Percentiles rank a stretch among this genome's conserved stretches.
Conservation (phyloP, 2,329 filamentous ascomycete genomes). For the Fusarium haematococcum region DNA sequence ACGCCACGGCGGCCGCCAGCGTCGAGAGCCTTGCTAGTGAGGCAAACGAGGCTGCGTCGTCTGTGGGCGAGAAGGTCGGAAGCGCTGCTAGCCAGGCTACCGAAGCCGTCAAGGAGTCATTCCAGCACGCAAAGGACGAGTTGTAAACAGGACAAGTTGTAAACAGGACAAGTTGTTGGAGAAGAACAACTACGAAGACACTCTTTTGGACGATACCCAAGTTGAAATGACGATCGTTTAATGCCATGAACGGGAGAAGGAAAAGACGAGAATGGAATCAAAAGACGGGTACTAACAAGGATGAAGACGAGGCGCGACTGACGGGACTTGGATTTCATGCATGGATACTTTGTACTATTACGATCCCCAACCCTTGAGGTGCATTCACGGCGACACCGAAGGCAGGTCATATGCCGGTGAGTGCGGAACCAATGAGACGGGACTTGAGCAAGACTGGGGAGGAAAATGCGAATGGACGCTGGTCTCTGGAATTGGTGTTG, state of each 20-base stretch:
- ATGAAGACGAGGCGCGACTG: constrained; percentile 26
- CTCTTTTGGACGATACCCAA: constrained; percentile 47
- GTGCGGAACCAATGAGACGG: neutral
- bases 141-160: constrained; percentile 43
- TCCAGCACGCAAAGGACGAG: constrained; percentile 54
- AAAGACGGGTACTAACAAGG: constrained; percentile 17
- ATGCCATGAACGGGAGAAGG: constrained; percentile 32
- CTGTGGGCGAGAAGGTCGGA: constrained; percentile 50
- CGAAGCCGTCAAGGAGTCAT: constrained; percentile 56
- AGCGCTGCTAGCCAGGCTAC: constrained; percentile 56
- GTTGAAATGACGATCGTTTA: constrained; percentile 45
- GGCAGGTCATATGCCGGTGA: neutral
- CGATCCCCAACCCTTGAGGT: constrained; percentile 26
- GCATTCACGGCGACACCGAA: constrained; percentile 16
- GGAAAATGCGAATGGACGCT: neutral
- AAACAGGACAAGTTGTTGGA: neutral
- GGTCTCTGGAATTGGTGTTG: constrained; percentile 10
- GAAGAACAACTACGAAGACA: constrained; percentile 27
- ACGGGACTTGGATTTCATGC: constrained; percentile 40
- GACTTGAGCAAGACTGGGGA: neutral
- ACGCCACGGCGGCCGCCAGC: constrained; percentile 73
- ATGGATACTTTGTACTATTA: constrained; percentile 35
- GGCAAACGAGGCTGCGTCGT: constrained; percentile 49
- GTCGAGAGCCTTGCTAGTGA: constrained; percentile 57
- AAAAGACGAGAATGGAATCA: constrained; percentile 21